Percentiles rank a stretch among this genome's conserved stretches.
Conservation (phyloP, 1,284 basidiomycete species). For the Fomitopsis pinicola region DNA sequence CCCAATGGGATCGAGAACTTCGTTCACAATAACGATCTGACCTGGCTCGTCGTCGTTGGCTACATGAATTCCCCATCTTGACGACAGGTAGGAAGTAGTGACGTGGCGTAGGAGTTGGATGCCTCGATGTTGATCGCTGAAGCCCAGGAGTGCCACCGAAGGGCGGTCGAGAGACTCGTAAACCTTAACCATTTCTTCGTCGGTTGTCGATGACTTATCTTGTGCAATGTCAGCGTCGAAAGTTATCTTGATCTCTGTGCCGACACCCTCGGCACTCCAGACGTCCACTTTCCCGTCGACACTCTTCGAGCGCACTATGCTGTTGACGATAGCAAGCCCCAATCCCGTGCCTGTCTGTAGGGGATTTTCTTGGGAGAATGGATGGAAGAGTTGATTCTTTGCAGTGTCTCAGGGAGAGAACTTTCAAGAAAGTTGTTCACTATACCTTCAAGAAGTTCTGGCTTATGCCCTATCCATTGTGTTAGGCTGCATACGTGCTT, state of each 20-base stretch:
- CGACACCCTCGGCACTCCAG: constrained; percentile 82
- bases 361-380: constrained; percentile 93
- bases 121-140: constrained; percentile 66
- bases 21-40: constrained; percentile 83
- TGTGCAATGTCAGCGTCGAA: constrained; percentile 72
- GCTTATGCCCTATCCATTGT: constrained; percentile 64
- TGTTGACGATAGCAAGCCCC: constrained; percentile 96
- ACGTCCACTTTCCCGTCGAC: constrained; percentile 89
- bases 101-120: constrained; percentile 64
- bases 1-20: constrained; percentile 61
- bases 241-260: constrained; percentile 91
- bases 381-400: constrained; percentile 93
- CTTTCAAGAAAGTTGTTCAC: neutral
- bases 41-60: constrained; percentile 44
- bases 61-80: constrained; percentile 78
- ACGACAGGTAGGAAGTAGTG: constrained; percentile 60
- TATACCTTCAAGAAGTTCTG: constrained; percentile 79
- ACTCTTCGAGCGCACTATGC: constrained; percentile 82
- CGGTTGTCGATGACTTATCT: constrained; percentile 31
- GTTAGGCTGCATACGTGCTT: neutral
- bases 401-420: constrained; percentile 7
- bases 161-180: constrained; percentile 43
- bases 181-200: constrained; percentile 44
- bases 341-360: constrained; percentile 91
- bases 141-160: constrained; percentile 70